phyloP scores from a whole-genome alignment of 441 rosid genomes.

The Brassica balearica region DNA sequence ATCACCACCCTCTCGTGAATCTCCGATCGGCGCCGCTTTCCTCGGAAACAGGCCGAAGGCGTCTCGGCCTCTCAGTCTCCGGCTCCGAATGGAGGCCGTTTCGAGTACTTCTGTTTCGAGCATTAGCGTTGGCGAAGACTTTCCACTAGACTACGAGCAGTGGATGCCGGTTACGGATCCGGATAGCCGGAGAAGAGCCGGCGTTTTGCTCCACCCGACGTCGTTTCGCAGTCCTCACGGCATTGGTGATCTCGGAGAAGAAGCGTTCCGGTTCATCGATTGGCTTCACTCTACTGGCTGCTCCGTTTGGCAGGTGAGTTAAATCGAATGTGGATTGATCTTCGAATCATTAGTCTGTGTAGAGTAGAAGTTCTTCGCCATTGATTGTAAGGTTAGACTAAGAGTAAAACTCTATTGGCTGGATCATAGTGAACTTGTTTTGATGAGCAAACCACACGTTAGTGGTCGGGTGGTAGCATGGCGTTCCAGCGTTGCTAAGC shows the following conservation, averaged over 20 bases:
- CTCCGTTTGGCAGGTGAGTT: conserved; percentile 91
- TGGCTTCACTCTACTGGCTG: conserved; percentile 90
- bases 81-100: conserved; percentile 35
- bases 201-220: conserved; percentile 93
- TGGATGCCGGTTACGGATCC: conserved; percentile 61
- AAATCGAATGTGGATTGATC: conserved; percentile 1
- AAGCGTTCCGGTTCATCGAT: conserved; percentile 78
- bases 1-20: conserved; percentile 21
- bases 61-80: conserved; percentile 22
- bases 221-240: conserved; percentile 85
- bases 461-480: too few species aligned
- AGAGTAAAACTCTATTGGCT: background rate
- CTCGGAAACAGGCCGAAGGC: conserved; percentile 26
- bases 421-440: background rate
- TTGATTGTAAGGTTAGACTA: background rate
- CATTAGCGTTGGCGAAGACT: conserved; percentile 64
- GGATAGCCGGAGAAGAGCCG: conserved; percentile 67
- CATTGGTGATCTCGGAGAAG: conserved; percentile 88
- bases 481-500: too few species aligned
- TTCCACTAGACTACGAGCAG: conserved; percentile 64
- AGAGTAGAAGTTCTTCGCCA: conserved; percentile 1
- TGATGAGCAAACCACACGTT: background rate
- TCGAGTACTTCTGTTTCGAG: conserved; percentile 36
- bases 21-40: conserved; percentile 14
- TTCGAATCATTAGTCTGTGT: background rate